Conservation (phyloP, 2,329 filamentous ascomycete genomes). For the Ceratocystis alfenasii region DNA sequence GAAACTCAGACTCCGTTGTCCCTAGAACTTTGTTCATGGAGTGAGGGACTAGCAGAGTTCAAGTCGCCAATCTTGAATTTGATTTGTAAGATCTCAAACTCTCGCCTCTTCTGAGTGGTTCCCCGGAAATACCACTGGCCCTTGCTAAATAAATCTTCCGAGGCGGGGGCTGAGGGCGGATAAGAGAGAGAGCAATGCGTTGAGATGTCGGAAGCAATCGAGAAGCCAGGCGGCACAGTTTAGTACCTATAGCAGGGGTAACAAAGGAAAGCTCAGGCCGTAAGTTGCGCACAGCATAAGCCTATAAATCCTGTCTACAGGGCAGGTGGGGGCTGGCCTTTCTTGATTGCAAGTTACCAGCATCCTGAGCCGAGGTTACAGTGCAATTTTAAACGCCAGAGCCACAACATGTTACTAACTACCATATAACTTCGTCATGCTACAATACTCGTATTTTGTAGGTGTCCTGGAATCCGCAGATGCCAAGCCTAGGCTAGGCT, state of each 20-base stretch:
- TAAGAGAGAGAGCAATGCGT: not conserved
- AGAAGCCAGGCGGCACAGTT: not conserved
- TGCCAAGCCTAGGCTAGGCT: too few relatives aligned
- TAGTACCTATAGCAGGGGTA: too few relatives aligned
- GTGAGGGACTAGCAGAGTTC: too few relatives aligned
- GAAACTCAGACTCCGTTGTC: not conserved
- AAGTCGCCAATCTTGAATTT: not conserved
- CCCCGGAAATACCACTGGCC: slow-evolving; percentile 10
- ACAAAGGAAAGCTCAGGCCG: not conserved
- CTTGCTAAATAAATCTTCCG: not conserved
- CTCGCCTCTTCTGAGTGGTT: not conserved
- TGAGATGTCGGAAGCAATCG: not conserved
- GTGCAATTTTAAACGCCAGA: too few relatives aligned
- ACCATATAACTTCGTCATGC: too few relatives aligned
- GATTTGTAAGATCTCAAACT: not conserved
- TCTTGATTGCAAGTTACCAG: too few relatives aligned
- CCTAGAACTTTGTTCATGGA: not conserved
- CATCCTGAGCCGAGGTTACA: too few relatives aligned
- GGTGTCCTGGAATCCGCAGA: too few relatives aligned
- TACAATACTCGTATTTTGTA: too few relatives aligned
- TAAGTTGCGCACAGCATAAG: not conserved
- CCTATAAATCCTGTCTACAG: not conserved
- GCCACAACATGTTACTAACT: too few relatives aligned
- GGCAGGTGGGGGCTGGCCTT: too few relatives aligned
- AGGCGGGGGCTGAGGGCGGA: not conserved